A percentile compares a stretch with the other conserved stretches of the same genome.
phyloP scores from a whole-genome alignment of 805 yeast genomes.

The Cyberlindnera euphorbiae region DNA sequence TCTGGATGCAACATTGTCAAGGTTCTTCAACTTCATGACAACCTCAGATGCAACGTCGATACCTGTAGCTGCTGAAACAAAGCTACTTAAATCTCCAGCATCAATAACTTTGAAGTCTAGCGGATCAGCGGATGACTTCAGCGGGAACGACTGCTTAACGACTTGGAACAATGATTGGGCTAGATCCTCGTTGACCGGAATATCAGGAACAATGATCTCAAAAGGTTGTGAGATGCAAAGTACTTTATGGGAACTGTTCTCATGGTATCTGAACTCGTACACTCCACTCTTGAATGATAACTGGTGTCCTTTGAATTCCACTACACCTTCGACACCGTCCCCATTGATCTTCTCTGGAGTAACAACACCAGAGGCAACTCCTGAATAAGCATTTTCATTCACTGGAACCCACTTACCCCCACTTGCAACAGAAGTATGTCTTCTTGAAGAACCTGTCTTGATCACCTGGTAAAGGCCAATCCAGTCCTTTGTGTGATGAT shows the following conservation, averaged over 20 bases:
- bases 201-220: conserved; percentile 43
- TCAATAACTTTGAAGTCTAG: conserved; percentile 23
- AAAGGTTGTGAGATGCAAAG: conserved; percentile 60
- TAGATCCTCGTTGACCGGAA: conserved; percentile 31
- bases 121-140: conserved; percentile 19
- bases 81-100: conserved; percentile 24
- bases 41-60: conserved; percentile 33
- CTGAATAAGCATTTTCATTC: conserved; percentile 30
- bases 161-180: conserved; percentile 28
- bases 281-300: conserved; percentile 64
- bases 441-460: conserved; percentile 52
- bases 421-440: conserved; percentile 55
- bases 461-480: conserved; percentile 65
- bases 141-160: conserved; percentile 17
- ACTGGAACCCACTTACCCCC: conserved; percentile 61
- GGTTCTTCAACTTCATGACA: conserved; percentile 18
- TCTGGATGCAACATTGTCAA: conserved; percentile 18
- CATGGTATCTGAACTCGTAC: conserved; percentile 71
- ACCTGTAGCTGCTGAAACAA: conserved; percentile 30
- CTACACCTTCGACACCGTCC: conserved; percentile 36
- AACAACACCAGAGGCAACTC: conserved; percentile 18
- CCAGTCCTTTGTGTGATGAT: conserved; percentile 59
- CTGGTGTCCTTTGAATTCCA: conserved; percentile 43
- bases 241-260: conserved; percentile 65
- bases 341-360: conserved; percentile 5